phyloP scores from a whole-genome alignment of 306 rosid genomes.

The Malus orientalis region DNA sequence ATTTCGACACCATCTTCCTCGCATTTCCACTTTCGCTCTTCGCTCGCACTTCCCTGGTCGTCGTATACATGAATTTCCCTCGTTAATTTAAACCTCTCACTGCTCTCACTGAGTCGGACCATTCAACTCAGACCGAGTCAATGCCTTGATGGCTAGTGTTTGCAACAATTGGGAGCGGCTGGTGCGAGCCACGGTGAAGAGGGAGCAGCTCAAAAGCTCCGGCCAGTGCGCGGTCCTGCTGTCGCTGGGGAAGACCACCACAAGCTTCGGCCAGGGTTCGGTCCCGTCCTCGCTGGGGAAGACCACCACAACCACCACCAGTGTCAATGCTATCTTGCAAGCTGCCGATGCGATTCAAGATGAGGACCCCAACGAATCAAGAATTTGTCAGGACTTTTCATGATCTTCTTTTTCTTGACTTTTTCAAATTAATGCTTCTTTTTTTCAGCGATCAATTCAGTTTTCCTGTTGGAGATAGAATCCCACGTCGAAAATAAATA shows the following conservation, averaged over 20 bases:
- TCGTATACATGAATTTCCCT: not conserved
- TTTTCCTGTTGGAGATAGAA: not conserved
- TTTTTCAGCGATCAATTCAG: not conserved
- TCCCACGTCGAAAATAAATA: no score
- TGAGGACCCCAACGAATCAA: slow-evolving; percentile 61
- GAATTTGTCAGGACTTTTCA: slow-evolving; percentile 51
- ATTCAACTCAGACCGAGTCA: not conserved
- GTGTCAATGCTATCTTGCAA: slow-evolving; percentile 40
- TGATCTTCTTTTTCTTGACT: not conserved
- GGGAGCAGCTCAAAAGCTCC: slow-evolving; percentile 61
- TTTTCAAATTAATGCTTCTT: not conserved
- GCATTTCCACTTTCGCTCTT: no score
- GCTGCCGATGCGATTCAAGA: slow-evolving; percentile 88
- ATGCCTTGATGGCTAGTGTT: slow-evolving; percentile 54
- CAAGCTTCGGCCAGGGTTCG: slow-evolving; percentile 41
- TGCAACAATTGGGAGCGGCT: slow-evolving; percentile 66
- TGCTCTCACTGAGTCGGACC: not conserved
- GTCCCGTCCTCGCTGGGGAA: no score
- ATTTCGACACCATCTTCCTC: not conserved
- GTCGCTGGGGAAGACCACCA: no score
- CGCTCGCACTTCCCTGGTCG: not conserved
- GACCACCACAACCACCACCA: no score
- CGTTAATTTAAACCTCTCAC: not conserved
- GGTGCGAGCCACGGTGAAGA: slow-evolving; percentile 66
- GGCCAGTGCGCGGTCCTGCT: slow-evolving; percentile 29